Evolutionary conservation across 2,329 filamentous ascomycete species (phyloP), one percentile per base, ranked within the genome.

Genomic region (Gyromitra esculenta): DNA sequence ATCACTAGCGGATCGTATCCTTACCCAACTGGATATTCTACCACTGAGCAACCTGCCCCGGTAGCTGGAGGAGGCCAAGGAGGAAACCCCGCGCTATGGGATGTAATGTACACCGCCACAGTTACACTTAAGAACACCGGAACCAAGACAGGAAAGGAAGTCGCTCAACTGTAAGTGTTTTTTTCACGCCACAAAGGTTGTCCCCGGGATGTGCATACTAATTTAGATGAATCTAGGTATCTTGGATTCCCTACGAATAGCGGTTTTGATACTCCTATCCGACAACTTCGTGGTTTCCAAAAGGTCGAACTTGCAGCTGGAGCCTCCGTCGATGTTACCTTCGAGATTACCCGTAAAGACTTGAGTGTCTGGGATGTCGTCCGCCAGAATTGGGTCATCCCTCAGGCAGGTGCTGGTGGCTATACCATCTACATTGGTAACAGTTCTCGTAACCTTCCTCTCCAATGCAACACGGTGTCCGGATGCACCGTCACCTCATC

Each of bases 1-100:
- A 86, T 85, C 18, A 86, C 85, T 9, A 84, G 85, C 0, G 83
- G 84, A 7, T 79, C 81, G 0, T 92, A 91, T 80, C 86, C 87
- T 0, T 92, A 92, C 82, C 91, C 91, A 0, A 85, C 85, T 0
- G 91, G 91, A 11, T 92, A 92, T 82, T 86, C 86, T n/a, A 86
- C 85, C 1, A 82, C 85, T 82, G 83, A 86, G 1, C 85, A 88
- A 79, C 84, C 86, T 0, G 84, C 85, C 3, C 86, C 87, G 0
- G 84, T 85, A 4, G 87, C 88, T 0, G 87, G 88, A 15, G 88
- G 87, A 43, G 82, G 83, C 0, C 81, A 86, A 79, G 89, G 88
- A 2, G 88, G 87, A 0, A 87, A 88, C 60, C 85, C 88, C 0
- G 85, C 87, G 0, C 86, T 94, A 0, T 95, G 89, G 86, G 87